Base-by-base conservation (phyloP, 2,329 filamentous ascomycete genomes). In the Pyrenophora seminiperda region DNA sequence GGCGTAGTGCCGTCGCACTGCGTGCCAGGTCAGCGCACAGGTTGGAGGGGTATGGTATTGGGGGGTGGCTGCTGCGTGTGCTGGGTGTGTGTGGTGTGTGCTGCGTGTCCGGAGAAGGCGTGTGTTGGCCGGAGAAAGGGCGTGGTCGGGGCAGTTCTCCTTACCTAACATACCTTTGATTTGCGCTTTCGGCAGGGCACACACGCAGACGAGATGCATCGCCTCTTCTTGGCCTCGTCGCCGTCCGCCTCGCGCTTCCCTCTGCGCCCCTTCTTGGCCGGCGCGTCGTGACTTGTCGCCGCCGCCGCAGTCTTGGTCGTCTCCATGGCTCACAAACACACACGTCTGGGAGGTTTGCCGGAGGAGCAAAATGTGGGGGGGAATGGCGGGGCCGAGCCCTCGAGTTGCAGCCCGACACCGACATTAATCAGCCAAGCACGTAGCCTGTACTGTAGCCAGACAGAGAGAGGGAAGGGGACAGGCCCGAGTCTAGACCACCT, bases 1-100 rank as follows among this genome's bases (percentile, higher is more conserved):
- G 51, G 51, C 17, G 47, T 51, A 39, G 51, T 54, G 10, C 93
- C 93, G 73, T 97, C 93, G 73, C 93, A 97, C 81, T 82, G 53
- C 42, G 41, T 7, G 13, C 14, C 47, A 10, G 29, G 55, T 63
- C 44, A 65, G 58, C 50, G 43, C 38, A 18, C 17, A n/a, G 38
- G 41, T 42, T 41, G 50, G 53, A 14, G 15, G 17, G 33, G n/a
- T 44, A 1, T 41, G 52, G 41, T 40, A 30, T 9, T 27, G 24
- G 9, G 7, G 10, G 24, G 9, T 11, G 24, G 24, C 13, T 27
- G 24, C 24, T 27, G 24, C 24, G 10, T 2, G 24, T 27, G 24
- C 24, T 27, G 7, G 24, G 9, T 24, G 22, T 9, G 7, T 24
- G 22, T 9, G 7, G 22, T 7, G n/a, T 24, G 7, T 24, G 22